Evolutionary conservation across 148 eudicot species (phyloP), one percentile per base, ranked within the genome.

Genomic region (Mesembryanthemum crystallinum): DNA sequence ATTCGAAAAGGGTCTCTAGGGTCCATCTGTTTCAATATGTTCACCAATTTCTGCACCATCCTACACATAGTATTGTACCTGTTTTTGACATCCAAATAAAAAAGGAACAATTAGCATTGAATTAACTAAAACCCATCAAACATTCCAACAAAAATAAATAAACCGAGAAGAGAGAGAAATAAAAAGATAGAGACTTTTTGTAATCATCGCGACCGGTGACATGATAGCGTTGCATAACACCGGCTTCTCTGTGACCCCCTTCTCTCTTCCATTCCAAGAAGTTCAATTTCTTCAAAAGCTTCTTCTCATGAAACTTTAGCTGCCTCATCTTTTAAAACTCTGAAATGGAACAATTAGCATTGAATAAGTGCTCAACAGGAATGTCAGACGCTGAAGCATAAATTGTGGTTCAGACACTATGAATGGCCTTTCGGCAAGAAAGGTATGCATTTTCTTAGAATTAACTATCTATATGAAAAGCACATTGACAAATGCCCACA

Each of bases 261-360:
- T 92, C 99, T 84, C 99, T 89, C 79, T 92, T 92, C 98, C 98
- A 96, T 83, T 88, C 89, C 65, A 91, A 69, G 39, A 96, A 86
- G 76, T 96, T 76, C 0, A 83, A 64, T 72, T 91, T 89, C 87
- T 92, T 96, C 80, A 92, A 28, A 0, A 92, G 73, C 77, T 91
- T 96, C 71, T 86, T 77, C 85, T 96, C 99, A 64, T 92, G 97
- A 81, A 59, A 86, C 69, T 89, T 96, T 0, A 96, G 88, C 77
- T 89, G 73, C 87, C 99, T 92, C 94, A 90, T 96, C 51, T 73
- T 79, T n/a, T n/a, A n/a, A n/a, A n/a, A n/a, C n/a, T n/a, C n/a
- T n/a, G n/a, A n/a, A n/a, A n/a, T n/a, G n/a, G n/a, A n/a, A n/a
- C n/a, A n/a, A n/a, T n/a, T n/a, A n/a, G n/a, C n/a, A n/a, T n/a